Evolutionary conservation across 2,329 filamentous ascomycete species (phyloP), one percentile per base, ranked within the genome.

Genomic region (Fusarium sp.): DNA sequence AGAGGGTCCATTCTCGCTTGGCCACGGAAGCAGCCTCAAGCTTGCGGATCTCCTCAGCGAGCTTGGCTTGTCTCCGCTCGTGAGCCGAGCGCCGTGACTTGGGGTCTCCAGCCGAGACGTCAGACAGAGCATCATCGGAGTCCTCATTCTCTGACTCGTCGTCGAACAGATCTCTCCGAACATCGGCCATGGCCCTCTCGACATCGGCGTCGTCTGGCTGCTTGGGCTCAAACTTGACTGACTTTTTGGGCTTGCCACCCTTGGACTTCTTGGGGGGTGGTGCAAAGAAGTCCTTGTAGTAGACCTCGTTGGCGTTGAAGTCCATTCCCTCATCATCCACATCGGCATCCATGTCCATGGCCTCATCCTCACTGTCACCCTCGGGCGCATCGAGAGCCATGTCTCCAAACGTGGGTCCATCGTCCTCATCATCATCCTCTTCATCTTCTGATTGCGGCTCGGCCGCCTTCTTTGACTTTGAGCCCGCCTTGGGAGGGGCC

Each of bases 261-360:
- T 88, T 91, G 67, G 87, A 88, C 71, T 97, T 97, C 77, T 90
- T 91, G 23, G 92, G 89, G 16, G 95, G 95, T 13, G 95, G 96
- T 11, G 93, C 95, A 79, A 98, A 98, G 85, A 98, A 98, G 82
- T 98, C 95, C 71, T 92, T 92, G 83, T 98, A 98, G 84, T 92
- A 95, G 78, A 98, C 88, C 72, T 95, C 93, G 81, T 98, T 97
- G 59, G 95, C 95, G 78, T 97, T 97, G 72, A 87, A 82, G 54
- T 88, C 89, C 60, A 88, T 88, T 43, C 88, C 90, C 52, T 90
- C 89, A 16, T 88, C 88, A 18, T 90, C 90, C 30, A 89, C 83
- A 14, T 84, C 84, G 41, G 85, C 86, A 37, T 89, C 87, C 65
- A 70, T 66, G 13, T 88, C 87, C 45, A 87, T 86, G 2, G 85